Conservation (phyloP, 2,329 filamentous ascomycete genomes). For the Colletotrichum tropicale region DNA sequence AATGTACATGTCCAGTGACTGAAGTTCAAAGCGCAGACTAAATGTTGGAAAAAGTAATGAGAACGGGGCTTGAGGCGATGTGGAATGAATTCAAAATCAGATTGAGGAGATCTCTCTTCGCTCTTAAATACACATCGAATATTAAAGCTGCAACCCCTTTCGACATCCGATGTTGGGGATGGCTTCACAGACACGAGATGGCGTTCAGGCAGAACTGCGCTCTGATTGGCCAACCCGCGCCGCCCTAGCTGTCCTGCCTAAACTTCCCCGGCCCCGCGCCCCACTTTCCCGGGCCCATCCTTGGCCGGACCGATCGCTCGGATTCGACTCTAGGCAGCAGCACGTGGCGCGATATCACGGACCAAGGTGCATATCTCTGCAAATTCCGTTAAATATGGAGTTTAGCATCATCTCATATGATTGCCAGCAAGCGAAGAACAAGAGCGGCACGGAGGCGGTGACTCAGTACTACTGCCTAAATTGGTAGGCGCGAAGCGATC, state of each 20-base stretch:
- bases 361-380: neutral
- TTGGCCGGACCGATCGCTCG: neutral
- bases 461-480: neutral
- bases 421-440: neutral
- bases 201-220: neutral
- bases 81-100: neutral
- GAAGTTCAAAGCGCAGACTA: fast-evolving
- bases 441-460: neutral
- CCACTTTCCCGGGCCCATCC: neutral
- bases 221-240: neutral
- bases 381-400: neutral
- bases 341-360: neutral
- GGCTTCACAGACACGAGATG: neutral
- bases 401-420: neutral
- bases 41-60: neutral
- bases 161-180: neutral
- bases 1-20: neutral
- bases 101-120: fast-evolving
- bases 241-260: neutral
- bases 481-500: neutral
- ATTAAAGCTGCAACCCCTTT: neutral
- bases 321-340: neutral
- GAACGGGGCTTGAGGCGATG: neutral
- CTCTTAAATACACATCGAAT: neutral
- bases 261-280: neutral